Conservation (phyloP, 2,329 filamentous ascomycete species). For the Xylaria sp. region DNA sequence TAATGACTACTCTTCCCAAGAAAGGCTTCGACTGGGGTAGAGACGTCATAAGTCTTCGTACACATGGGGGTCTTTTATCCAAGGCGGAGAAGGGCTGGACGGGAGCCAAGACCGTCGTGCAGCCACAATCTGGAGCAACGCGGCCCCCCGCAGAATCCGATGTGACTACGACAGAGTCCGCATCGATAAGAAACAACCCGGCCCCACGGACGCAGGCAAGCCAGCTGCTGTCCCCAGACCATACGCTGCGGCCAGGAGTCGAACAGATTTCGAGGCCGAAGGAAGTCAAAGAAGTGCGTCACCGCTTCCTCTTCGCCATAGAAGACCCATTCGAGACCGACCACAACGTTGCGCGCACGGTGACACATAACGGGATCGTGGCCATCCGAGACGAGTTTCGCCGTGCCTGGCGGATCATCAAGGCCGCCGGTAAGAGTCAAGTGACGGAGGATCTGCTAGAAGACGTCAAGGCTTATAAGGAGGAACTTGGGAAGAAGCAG, state of each 20-base stretch:
- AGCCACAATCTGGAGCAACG: conserved; percentile 49
- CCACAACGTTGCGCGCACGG: conserved; percentile 87
- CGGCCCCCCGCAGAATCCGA: conserved; percentile 31
- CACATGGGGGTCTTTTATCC: conserved; percentile 68
- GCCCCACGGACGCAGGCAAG: conserved; percentile 11
- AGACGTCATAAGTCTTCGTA: conserved; percentile 79
- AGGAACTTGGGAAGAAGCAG: conserved; percentile 42
- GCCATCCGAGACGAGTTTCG: conserved; percentile 85
- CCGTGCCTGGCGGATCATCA: conserved; percentile 76
- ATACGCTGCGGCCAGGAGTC: background rate
- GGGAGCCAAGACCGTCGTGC: conserved; percentile 73
- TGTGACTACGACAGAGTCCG: conserved; percentile 17
- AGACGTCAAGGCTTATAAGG: conserved; percentile 50
- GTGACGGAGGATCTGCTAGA: conserved; percentile 57
- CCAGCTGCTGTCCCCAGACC: conserved; percentile 22
- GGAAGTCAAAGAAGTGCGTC: conserved; percentile 71
- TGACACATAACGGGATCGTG: conserved; percentile 81
- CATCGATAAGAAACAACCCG: conserved; percentile 29
- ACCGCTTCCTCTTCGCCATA: conserved; percentile 85
- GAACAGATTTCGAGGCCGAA: conserved; percentile 38
- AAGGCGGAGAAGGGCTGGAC: conserved; percentile 88
- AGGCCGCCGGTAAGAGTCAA: conserved; percentile 50
- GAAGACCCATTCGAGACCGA: conserved; percentile 90
- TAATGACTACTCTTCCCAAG: conserved; percentile 55
- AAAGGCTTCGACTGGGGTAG: conserved; percentile 79